Percentiles rank a stretch among this genome's conserved stretches.
phyloP scores from a whole-genome alignment of 2,329 filamentous ascomycete genomes.

The Clarireedia hainanense region DNA sequence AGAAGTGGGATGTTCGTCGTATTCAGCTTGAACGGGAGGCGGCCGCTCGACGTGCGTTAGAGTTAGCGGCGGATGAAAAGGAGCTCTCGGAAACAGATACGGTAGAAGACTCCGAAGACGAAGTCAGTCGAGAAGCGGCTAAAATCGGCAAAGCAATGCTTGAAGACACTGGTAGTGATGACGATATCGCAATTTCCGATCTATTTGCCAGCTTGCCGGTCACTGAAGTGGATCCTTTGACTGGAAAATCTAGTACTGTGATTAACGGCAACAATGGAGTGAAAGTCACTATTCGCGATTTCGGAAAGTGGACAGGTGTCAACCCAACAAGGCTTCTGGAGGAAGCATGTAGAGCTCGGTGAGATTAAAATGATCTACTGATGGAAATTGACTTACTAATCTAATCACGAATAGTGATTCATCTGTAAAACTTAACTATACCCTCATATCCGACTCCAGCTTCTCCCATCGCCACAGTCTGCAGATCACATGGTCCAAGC shows the following conservation, averaged over 20 bases:
- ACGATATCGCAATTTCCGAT: constrained; percentile 46
- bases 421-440: constrained; percentile 58
- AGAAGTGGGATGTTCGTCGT: constrained; percentile 54
- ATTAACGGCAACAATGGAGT: constrained; percentile 44
- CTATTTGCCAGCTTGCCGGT: constrained; percentile 55
- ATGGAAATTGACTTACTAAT: not conserved
- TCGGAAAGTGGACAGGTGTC: constrained; percentile 74
- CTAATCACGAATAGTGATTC: constrained; percentile 49
- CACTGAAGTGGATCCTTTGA: constrained; percentile 48
- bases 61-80: constrained; percentile 16
- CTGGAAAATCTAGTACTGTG: constrained; percentile 50
- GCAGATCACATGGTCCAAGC: constrained; percentile 70
- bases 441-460: constrained; percentile 60
- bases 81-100: constrained; percentile 22
- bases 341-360: constrained; percentile 80
- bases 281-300: constrained; percentile 64
- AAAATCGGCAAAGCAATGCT: constrained; percentile 52
- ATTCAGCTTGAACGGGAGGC: constrained; percentile 56
- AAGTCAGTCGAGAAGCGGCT: constrained; percentile 47
- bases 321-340: constrained; percentile 71
- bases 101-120: constrained; percentile 36
- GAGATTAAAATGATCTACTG: constrained; percentile 15
- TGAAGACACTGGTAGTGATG: constrained; percentile 42
- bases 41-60: constrained; percentile 36
- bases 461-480: constrained; percentile 73